Evolutionary conservation across 345 rosid genomes (phyloP).

Genomic region (Hibiscus trionum): DNA sequence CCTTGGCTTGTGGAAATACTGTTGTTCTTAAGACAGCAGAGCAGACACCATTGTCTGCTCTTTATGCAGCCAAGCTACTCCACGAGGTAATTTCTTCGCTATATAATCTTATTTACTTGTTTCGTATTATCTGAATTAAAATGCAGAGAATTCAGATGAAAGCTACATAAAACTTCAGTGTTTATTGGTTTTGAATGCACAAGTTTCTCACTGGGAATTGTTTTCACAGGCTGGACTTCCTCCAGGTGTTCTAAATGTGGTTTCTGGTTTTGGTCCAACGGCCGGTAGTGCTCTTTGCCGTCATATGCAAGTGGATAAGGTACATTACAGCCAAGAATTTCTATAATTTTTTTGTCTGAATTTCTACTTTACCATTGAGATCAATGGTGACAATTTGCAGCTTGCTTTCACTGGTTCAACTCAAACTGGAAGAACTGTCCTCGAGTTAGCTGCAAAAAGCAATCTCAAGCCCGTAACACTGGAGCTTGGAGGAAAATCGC

Average conservation of each 20-base stretch:
- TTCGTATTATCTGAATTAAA: neutral
- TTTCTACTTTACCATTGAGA: neutral
- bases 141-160: neutral
- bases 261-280: conserved; percentile 60
- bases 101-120: neutral
- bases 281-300: conserved; percentile 63
- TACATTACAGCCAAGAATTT: conserved; percentile 14
- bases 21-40: conserved; percentile 64
- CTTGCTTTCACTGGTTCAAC: conserved; percentile 75
- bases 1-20: conserved; percentile 62
- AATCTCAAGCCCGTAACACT: conserved; percentile 64
- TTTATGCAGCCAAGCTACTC: conserved; percentile 41
- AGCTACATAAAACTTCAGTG: neutral
- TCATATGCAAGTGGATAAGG: conserved; percentile 75
- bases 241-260: conserved; percentile 53
- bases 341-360: neutral
- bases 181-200: neutral
- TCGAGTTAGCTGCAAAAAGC: conserved; percentile 54
- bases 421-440: conserved; percentile 38
- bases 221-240: conserved; percentile 61
- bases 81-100: conserved; percentile 39
- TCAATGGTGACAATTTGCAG: conserved; percentile 25
- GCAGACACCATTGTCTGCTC: conserved; percentile 66
- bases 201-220: neutral
- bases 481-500: conserved; percentile 78